phyloP scores from a whole-genome alignment of 2,329 filamentous ascomycete genomes.

The Fusarium staphyleae region DNA sequence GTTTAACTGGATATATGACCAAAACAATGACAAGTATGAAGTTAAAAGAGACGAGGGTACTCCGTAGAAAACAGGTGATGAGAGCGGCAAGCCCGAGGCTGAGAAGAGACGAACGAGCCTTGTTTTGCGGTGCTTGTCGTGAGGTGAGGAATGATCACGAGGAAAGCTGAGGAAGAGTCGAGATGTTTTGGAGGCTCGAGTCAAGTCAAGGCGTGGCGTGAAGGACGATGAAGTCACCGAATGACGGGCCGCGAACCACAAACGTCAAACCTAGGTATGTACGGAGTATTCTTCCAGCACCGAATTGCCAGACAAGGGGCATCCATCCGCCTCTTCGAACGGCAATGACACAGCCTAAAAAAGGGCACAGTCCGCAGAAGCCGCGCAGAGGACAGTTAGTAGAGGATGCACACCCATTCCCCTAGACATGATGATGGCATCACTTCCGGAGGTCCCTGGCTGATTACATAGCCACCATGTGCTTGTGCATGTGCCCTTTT shows the following conservation, averaged over 20 bases:
- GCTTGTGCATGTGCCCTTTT: conserved; percentile 16
- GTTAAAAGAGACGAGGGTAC: conserved; percentile 3
- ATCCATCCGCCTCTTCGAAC: conserved; percentile 1
- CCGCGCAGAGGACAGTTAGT: too few species aligned
- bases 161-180: not conserved
- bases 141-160: not conserved
- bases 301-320: not conserved
- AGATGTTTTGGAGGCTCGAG: conserved; percentile 6
- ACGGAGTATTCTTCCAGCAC: conserved; percentile 24
- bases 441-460: conserved; percentile 6
- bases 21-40: conserved; percentile 22
- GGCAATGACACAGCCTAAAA: conserved; percentile 15
- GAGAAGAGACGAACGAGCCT: conserved; percentile 11
- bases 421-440: conserved; percentile 30
- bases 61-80: conserved; percentile 16
- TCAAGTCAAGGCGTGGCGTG: conserved; percentile 12
- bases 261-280: conserved; percentile 14
- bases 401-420: conserved; percentile 18
- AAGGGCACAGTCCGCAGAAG: conserved; percentile 23
- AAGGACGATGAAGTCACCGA: conserved; percentile 25
- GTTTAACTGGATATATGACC: not conserved
- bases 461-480: conserved; percentile 21
- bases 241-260: conserved; percentile 4
- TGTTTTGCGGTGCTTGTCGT: not conserved
- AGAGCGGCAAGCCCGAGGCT: conserved; percentile 23